Base-by-base conservation (phyloP, 108 stramenopile genomes). In the Cyclostephanos invisitatus region DNA sequence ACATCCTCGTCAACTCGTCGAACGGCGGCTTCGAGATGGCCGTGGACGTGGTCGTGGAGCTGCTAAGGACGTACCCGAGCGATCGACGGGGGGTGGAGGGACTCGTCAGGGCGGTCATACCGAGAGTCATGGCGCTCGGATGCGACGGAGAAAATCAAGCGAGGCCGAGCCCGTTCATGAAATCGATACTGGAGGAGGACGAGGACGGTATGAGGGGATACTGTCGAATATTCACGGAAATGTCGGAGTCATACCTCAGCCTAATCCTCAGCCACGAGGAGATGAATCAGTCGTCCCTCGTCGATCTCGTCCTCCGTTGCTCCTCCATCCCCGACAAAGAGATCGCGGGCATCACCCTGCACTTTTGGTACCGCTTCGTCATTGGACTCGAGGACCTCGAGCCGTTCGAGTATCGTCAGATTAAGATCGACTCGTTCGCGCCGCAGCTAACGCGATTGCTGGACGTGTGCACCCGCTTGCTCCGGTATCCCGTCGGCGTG, bases 231-330 rank as follows among this genome's bases (percentile, higher is more conserved):
- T 89, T 97, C 64, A 93, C 92, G 1, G 97, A 97, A 74, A 94
- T 97, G 96, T 94, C 90, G n/a, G 96, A 96, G 74, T 85, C 88
- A n/a, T 96, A 96, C 80, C 80, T 96, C 82, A 87, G 86, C 75
- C 82, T 93, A 36, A 91, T 97, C 62, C 50, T 96, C 54, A 73
- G 70, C 46, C 74, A 84, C 36, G 62, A 73, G 51, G 82, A 84
- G 40, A 49, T 75, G 72, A 66, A 81, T 48, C 85, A 92, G 75
- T 62, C 65, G 36, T 71, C 81, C 18, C 69, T 97, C 42, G 92
- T 95, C 17, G 84, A 88, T 44, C 77, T 94, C 60, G 86, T 97
- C 1, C 66, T 95, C 62, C 61, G 53, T 20, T 96, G 95, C 72
- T 88, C 93, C 14, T 53, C 64, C 9, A 84, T 94, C 54, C 72